Evolutionary conservation across 768 basidiomycete genomes (phyloP).

Genomic region (Lactifluus volemus): DNA sequence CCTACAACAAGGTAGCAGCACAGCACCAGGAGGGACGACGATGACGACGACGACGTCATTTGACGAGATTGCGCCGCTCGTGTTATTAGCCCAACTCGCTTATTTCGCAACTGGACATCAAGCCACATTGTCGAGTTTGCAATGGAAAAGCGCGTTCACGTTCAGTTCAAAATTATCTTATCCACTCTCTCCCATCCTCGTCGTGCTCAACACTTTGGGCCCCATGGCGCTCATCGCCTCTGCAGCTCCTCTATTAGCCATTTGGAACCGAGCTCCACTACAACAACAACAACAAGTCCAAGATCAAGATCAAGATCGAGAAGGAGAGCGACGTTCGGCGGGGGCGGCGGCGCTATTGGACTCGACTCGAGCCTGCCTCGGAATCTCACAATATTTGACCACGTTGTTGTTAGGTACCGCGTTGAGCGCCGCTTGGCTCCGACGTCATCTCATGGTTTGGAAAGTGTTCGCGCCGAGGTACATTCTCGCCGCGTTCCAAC

Average conservation of each 20-base stretch:
- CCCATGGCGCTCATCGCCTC: slow-evolving; percentile 58
- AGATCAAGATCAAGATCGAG: too few relatives aligned
- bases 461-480: slow-evolving; percentile 97
- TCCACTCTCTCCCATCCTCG: slow-evolving; percentile 65
- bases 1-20: slow-evolving; percentile 19
- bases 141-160: slow-evolving; percentile 93
- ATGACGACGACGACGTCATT: slow-evolving; percentile 29
- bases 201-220: slow-evolving; percentile 71
- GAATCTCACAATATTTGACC: slow-evolving; percentile 62
- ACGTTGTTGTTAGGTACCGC: slow-evolving; percentile 60
- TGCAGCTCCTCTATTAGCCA: slow-evolving; percentile 58
- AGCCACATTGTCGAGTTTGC: slow-evolving; percentile 77
- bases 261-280: slow-evolving; percentile 79
- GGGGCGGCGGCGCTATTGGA: neutral
- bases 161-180: slow-evolving; percentile 61
- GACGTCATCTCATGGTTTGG: slow-evolving; percentile 96
- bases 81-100: slow-evolving; percentile 62
- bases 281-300: neutral
- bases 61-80: slow-evolving; percentile 62
- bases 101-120: slow-evolving; percentile 94
- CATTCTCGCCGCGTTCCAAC: slow-evolving; percentile 61
- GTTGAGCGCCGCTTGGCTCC: slow-evolving; percentile 59
- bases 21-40: neutral
- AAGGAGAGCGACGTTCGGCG: slow-evolving; percentile 19
- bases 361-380: slow-evolving; percentile 20